Evolutionary conservation across 805 yeast genomes (phyloP), one percentile per base, ranked within the genome.

Genomic region (Wickerhamiella allomyrinae): DNA sequence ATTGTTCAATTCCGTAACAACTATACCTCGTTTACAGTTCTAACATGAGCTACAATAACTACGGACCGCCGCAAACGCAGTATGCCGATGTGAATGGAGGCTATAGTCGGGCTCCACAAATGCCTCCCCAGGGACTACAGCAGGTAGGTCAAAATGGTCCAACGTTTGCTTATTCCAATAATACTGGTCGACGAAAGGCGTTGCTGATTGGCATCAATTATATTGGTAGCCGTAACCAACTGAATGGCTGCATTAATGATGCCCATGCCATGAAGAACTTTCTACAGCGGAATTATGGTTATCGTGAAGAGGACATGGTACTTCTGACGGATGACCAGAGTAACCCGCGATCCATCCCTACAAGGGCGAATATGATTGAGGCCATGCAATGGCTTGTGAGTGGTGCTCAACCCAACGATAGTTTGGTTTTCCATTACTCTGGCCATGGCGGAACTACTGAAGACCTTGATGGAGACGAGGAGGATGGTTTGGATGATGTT

Each of bases 211-310:
- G 94, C 10, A 77, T 79, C 57, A 84, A 84, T 61, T 84, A 84
- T 59, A 66, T 73, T 46, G 86, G 86, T 6, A 61, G 78, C 3
- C 59, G 57, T 39, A 77, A 74, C 53, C 71, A 68, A 47, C 61
- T 84, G 37, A 66, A 76, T 35, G 94, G 94, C 1, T 83, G 94
- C 58, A 79, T 84, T 54, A 84, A 84, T 54, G 94, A 83, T 59
- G 84, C 58, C 9, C 49, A 43, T 6, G 61, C 63, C 11, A 72
- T 46, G 75, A 49, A 50, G 24, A 70, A 69, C 46, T 61, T 75
- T 38, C 49, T 61, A 34, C 47, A 48, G 45, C 57, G 57, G 55
- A 57, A 69, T 65, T 43, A 59, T 27, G 65, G 65, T 7, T 63
- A 62, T 46, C 49, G 48, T 15, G 46, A 48, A 29, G 66, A 62